Evolutionary conservation across 1,139 yeast genomes (phyloP).

Genomic region (Diutina rugosa): DNA sequence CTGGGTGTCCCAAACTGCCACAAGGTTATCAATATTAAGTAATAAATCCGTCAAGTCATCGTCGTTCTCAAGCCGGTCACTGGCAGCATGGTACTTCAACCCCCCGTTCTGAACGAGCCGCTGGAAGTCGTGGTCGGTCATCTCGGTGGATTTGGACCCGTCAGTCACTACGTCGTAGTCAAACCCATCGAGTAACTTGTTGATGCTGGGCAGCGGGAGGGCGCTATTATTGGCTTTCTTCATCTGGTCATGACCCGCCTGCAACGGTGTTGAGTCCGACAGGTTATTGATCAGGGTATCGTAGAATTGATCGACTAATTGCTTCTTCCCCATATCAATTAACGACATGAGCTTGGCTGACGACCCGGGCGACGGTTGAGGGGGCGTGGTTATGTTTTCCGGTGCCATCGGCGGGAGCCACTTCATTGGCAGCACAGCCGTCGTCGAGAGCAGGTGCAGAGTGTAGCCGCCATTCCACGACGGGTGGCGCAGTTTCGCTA

Average conservation of each 20-base stretch:
- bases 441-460: not conserved
- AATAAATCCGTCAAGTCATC: not conserved
- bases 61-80: not conserved
- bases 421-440: not conserved
- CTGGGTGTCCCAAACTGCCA: not conserved
- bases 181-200: not conserved
- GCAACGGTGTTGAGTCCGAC: not conserved
- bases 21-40: not conserved
- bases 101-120: not conserved
- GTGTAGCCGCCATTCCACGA: not conserved
- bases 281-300: slow-evolving; percentile 1
- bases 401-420: not conserved
- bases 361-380: not conserved
- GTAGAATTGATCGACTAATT: not conserved
- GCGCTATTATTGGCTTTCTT: not conserved
- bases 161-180: not conserved
- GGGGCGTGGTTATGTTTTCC: not conserved
- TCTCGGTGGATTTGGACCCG: not conserved
- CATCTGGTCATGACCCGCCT: not conserved
- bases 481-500: not conserved
- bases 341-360: not conserved
- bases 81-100: not conserved
- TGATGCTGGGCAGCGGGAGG: not conserved
- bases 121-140: not conserved
- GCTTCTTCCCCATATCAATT: not conserved